These are phyloP conservation scores for Coffea eugenioides DNA, from an alignment of 257 asterid species.

Conservation along the genomic window DNA sequence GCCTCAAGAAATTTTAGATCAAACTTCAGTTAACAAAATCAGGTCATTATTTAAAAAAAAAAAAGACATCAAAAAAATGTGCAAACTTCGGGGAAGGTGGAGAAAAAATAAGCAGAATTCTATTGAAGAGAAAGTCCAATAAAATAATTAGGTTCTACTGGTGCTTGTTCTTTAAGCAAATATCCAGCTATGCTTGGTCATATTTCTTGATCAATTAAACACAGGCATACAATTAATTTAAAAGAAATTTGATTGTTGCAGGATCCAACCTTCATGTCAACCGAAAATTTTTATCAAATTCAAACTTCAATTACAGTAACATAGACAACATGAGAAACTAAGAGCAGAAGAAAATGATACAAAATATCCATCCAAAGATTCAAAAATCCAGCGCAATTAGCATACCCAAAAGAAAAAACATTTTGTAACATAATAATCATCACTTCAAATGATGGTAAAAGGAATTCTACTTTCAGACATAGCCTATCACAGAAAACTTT, in stretches of 20 bases:
- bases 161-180: neutral
- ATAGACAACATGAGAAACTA: neutral
- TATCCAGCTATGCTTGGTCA: neutral
- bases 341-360: neutral
- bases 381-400: neutral
- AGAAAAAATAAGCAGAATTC: neutral
- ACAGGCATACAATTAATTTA: neutral
- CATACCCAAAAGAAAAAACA: neutral
- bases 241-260: neutral
- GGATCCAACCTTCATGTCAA: neutral
- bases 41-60: neutral
- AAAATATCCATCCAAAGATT: neutral
- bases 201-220: neutral
- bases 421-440: neutral
- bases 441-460: neutral
- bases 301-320: neutral
- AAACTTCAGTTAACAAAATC: conserved; percentile 41
- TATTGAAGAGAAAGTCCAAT: neutral
- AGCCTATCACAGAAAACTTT: neutral
- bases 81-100: neutral
- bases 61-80: neutral
- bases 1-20: conserved; percentile 63
- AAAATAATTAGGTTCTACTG: neutral
- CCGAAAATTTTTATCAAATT: neutral
- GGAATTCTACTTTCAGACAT: neutral